Base-by-base conservation (phyloP, 1,284 basidiomycete species). In the Austroboletus novae-zelandiae region DNA sequence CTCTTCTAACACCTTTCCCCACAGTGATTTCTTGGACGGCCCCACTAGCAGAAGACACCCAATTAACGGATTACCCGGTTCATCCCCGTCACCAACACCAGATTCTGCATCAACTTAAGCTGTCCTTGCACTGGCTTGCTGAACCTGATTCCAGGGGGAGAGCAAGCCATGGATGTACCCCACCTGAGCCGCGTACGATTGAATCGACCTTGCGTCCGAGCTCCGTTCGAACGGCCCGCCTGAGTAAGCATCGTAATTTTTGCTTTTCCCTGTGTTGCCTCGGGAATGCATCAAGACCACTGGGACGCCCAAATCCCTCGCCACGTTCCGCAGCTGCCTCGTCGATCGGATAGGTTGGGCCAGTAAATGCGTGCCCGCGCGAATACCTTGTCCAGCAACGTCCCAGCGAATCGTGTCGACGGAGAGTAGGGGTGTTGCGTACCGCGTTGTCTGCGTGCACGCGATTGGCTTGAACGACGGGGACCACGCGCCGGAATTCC, bases 221-320 rank as follows among this genome's bases (percentile, higher is more conserved):
- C 68, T 99, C 97, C 0, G 70, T 61, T 5, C 80, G 73, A 0
- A 98, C 84, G 20, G 84, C 91, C 51, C 59, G 1, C 57, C 61
- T 0, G 32, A 20, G 27, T 55, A 55, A 1, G 50, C 59, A 1
- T 68, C 68, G 50, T 80, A 78, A 0, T 60, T 58, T 61, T 90
- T 90, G 61, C 89, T 80, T 58, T 79, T 74, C 1, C 83, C 77
- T 0, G 85, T 89, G 52, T 93, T 88, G 0, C 92, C 85, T 9
- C 95, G 79, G 7, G 92, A 94, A 69, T 99, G 97, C 95, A 98
- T 98, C 45, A 98, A 72, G 9, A 99, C 74, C 48, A 95, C 87
- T 0, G 86, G 87, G 1, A 84, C 83, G 2, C 74, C 75, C 40
- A 83, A 72, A 31, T 79, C 73, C n/a, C 84, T 77, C 40, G 89